Base-by-base conservation (phyloP, 805 yeast species). In the Tetrapisispora iriomotensis region DNA sequence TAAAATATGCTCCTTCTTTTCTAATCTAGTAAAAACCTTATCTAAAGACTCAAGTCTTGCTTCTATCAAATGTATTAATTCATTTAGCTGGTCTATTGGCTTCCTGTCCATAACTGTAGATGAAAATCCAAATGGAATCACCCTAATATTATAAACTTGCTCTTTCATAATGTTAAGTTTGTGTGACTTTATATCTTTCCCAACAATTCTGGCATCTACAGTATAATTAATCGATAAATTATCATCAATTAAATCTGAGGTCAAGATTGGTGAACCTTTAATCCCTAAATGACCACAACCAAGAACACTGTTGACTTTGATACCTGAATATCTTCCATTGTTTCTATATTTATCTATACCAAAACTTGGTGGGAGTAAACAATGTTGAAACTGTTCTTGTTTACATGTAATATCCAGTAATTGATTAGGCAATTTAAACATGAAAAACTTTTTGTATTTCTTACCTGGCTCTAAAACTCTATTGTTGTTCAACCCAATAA, bases 121-220 rank as follows among this genome's bases (percentile, higher is more conserved):
- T 30, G 48, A 48, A 34, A 65, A 62, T 8, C 65, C 67, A 48
- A 63, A 65, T 6, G 71, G 71, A 31, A 66, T 58, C 24, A 66
- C 58, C 46, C 71, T 56, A 7, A 67, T 43, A 25, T 60, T 54
- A 40, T 62, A 64, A 26, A 63, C 66, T 17, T 49, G 51, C 29
- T 64, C 66, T 25, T 42, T 56, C 56, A 65, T 49, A 14, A 65
- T 53, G 22, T 54, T 57, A 12, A 60, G 44, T 36, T 54, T 48
- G 17, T 50, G 54, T 9, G 53, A 52, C 28, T 43, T 49, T 21
- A 49, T 42, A 39, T 66, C 64, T 39, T 70, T 65, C 18, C 74
- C 79, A 31, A 76, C 74, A 41, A 76, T 61, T 41, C 71, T 70
- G 6, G 79, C 78, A 46, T 75, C 79, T 23, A 77, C 69, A 1